Conservation (phyloP, 768 basidiomycete genomes). For the Mycena galericulata region DNA sequence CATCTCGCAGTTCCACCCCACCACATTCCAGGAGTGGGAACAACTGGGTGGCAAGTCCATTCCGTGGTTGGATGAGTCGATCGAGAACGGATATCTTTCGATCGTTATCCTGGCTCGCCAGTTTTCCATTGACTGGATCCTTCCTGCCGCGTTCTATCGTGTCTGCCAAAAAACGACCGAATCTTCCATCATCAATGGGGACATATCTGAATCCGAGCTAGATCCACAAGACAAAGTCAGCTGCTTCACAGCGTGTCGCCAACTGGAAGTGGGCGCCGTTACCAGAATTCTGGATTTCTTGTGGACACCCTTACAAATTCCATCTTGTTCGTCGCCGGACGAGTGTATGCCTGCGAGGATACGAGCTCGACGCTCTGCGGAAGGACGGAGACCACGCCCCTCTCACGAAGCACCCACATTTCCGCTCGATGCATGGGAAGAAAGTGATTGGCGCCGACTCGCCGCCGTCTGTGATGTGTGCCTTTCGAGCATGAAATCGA, state of each 20-base stretch:
- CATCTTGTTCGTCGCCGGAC: background rate
- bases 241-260: too few relatives aligned
- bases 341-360: background rate
- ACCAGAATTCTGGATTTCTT: background rate
- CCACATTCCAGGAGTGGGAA: background rate
- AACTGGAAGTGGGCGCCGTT: too few relatives aligned
- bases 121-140: background rate
- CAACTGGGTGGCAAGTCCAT: background rate
- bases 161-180: background rate
- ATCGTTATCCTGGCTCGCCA: slow-evolving; percentile 4
- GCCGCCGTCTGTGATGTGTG: background rate
- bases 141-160: slow-evolving; percentile 1
- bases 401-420: background rate
- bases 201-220: too few relatives aligned
- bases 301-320: background rate
- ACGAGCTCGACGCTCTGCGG: background rate
- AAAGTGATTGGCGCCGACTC: background rate
- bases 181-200: background rate
- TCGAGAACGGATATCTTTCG: background rate
- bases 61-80: background rate
- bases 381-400: background rate
- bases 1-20: background rate
- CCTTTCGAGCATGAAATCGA: background rate
- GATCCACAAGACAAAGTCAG: too few relatives aligned
- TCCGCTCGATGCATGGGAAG: background rate